Evolutionary conservation across 2,329 filamentous ascomycete species (phyloP).

Genomic region (Penicillium sp.): DNA sequence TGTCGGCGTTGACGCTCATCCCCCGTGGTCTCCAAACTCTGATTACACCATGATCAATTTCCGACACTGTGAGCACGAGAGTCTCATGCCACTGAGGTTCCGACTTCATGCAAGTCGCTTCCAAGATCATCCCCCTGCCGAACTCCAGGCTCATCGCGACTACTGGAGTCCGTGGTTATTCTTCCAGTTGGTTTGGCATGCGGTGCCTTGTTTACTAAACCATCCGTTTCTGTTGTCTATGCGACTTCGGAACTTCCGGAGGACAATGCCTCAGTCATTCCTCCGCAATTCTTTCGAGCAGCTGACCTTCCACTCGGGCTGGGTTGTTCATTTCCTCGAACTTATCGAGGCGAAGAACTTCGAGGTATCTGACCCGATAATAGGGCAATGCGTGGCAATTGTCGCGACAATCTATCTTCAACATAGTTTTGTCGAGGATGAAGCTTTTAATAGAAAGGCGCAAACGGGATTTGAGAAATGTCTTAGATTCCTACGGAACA

Average conservation of each 20-base stretch:
- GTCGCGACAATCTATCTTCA: slow-evolving; percentile 53
- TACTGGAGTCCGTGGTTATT: slow-evolving; percentile 54
- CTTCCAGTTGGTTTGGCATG: slow-evolving; percentile 50
- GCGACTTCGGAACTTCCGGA: slow-evolving; percentile 48
- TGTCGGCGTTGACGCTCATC: slow-evolving; percentile 38
- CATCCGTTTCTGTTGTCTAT: slow-evolving; percentile 52
- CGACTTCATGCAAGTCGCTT: slow-evolving; percentile 50
- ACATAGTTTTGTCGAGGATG: slow-evolving; percentile 48
- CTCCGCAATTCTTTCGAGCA: slow-evolving; percentile 52
- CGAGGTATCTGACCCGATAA: slow-evolving; percentile 44
- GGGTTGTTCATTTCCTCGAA: slow-evolving; percentile 52
- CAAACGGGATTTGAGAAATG: slow-evolving; percentile 43
- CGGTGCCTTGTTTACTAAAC: slow-evolving; percentile 51
- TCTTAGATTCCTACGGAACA: slow-evolving; percentile 35
- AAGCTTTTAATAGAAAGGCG: slow-evolving; percentile 35
- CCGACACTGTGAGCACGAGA: slow-evolving; percentile 50
- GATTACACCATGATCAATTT: slow-evolving; percentile 50
- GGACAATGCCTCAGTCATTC: slow-evolving; percentile 52
- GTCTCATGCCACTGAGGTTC: slow-evolving; percentile 48
- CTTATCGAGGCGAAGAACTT: slow-evolving; percentile 43
- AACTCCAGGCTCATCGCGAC: slow-evolving; percentile 42
- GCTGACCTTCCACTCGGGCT: slow-evolving; percentile 48
- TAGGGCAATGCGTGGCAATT: slow-evolving; percentile 49
- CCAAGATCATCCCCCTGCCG: slow-evolving; percentile 37
- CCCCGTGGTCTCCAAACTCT: slow-evolving; percentile 48